These are phyloP conservation scores for Raffaelea ambrosiae DNA, from an alignment of 2,329 filamentous ascomycete species.

Conservation along the genomic window DNA sequence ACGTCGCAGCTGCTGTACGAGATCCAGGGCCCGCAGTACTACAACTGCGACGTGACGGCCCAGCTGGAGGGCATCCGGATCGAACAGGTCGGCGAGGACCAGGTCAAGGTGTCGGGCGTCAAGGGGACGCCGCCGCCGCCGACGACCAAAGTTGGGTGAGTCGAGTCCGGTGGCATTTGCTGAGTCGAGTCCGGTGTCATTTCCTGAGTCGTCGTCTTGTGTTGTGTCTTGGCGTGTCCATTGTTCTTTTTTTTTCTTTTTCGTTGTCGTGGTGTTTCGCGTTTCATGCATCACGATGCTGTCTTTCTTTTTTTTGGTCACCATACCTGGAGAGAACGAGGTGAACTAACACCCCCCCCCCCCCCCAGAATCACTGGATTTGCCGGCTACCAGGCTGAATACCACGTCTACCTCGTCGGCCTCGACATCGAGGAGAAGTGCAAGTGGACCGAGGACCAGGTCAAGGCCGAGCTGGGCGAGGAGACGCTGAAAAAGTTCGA, in stretches of 20 bases:
- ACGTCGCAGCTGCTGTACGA: conserved; percentile 25
- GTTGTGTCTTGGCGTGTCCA: too few relatives aligned
- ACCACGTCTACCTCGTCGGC: conserved; percentile 11
- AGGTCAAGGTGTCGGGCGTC: conserved; percentile 23
- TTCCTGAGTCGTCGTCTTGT: too few relatives aligned
- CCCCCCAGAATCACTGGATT: conserved; percentile 14
- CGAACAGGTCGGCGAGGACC: conserved; percentile 30
- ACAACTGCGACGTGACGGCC: conserved; percentile 23
- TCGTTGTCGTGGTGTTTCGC: too few relatives aligned
- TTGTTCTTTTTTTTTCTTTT: too few relatives aligned
- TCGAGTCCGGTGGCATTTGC: too few relatives aligned
- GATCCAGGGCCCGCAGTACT: conserved; percentile 28
- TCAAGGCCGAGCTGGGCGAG: conserved; percentile 20
- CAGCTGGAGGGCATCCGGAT: conserved; percentile 25
- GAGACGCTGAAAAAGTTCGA: conserved; percentile 12
- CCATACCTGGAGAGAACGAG: too few relatives aligned
- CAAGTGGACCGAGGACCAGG: conserved; percentile 16
- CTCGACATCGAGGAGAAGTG: conserved; percentile 12
- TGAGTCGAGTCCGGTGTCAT: too few relatives aligned
- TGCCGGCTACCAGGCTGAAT: conserved; percentile 18
- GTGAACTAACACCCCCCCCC: too few relatives aligned
- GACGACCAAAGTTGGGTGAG: conserved; percentile 19
- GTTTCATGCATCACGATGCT: too few relatives aligned
- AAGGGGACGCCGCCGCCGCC: conserved; percentile 22
- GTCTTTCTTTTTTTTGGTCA: too few relatives aligned